A percentile compares a stretch with the other conserved stretches of the same genome.
Evolutionary conservation across 2,329 filamentous ascomycete genomes (phyloP).

Genomic region (Microdochium bolleyi): DNA sequence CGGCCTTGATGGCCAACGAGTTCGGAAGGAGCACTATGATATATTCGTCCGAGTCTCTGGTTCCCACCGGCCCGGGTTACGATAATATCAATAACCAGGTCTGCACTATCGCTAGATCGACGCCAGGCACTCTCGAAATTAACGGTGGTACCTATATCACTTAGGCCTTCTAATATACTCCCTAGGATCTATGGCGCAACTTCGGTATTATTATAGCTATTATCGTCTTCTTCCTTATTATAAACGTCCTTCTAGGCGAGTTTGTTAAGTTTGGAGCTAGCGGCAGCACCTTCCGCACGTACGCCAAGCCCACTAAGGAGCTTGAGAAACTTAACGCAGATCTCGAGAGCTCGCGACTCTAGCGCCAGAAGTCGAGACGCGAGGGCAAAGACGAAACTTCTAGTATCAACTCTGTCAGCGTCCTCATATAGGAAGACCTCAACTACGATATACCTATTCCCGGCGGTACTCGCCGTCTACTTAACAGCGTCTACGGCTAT

Average conservation of each 20-base stretch:
- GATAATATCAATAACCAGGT: constrained; percentile 66
- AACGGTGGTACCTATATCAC: constrained; percentile 63
- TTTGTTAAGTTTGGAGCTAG: constrained; percentile 70
- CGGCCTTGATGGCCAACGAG: constrained; percentile 79
- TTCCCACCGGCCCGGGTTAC: constrained; percentile 66
- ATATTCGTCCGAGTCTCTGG: constrained; percentile 59
- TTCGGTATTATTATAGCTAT: constrained; percentile 73
- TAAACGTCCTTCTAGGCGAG: constrained; percentile 75
- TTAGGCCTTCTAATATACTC: constrained; percentile 58
- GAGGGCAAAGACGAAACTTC: constrained; percentile 40
- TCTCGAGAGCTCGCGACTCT: constrained; percentile 39
- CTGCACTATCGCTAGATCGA: constrained; percentile 70
- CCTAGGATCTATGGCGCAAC: constrained; percentile 69
- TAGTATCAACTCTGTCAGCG: constrained; percentile 49
- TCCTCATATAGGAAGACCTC: constrained; percentile 83
- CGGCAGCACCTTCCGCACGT: constrained; percentile 74
- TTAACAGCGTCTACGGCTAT: constrained; percentile 55
- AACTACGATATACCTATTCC: constrained; percentile 65
- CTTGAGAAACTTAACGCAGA: constrained; percentile 57
- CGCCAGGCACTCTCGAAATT: constrained; percentile 54
- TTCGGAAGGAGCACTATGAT: constrained; percentile 62
- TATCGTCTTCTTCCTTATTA: constrained; percentile 64
- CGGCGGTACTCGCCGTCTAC: constrained; percentile 45
- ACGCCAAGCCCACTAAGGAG: constrained; percentile 61
- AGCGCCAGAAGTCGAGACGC: constrained; percentile 37